These are phyloP conservation scores for Phanerochaete sordida DNA, from an alignment of 768 basidiomycete species.

Conservation along the genomic window DNA sequence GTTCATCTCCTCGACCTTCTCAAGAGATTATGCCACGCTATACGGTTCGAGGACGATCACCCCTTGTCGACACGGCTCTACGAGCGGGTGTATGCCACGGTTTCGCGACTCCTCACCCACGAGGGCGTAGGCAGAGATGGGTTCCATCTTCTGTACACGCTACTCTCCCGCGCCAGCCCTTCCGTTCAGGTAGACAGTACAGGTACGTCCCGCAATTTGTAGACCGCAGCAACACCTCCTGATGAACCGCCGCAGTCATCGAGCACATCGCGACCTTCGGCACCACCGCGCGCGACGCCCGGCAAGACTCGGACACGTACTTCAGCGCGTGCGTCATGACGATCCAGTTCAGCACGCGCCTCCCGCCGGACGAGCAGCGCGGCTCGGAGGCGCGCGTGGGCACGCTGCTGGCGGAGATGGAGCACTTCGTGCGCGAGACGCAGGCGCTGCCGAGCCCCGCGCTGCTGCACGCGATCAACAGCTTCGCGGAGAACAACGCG, in stretches of 20 bases:
- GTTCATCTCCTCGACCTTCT: slow-evolving; percentile 7
- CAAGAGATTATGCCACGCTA: slow-evolving; percentile 9
- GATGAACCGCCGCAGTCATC: not conserved
- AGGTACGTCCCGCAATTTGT: not conserved
- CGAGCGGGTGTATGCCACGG: slow-evolving; percentile 5
- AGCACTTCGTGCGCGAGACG: not conserved
- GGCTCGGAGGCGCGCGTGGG: not conserved
- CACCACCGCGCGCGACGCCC: not conserved
- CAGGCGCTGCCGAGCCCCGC: not conserved
- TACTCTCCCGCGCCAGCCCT: slow-evolving; percentile 1
- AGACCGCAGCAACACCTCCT: not conserved
- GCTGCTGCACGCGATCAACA: not conserved
- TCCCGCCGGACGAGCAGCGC: not conserved
- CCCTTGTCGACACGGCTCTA: slow-evolving; percentile 6
- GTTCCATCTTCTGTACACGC: slow-evolving; percentile 6
- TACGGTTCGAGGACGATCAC: slow-evolving; percentile 14
- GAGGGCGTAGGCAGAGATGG: not conserved
- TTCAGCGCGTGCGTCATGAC: slow-evolving; percentile 8
- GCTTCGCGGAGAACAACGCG: not conserved
- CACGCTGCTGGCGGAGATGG: slow-evolving; percentile 6
- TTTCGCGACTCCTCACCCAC: not conserved
- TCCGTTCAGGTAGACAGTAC: slow-evolving; percentile 5
- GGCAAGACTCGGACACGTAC: not conserved
- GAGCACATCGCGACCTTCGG: slow-evolving; percentile 1
- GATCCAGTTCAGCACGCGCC: not conserved